phyloP scores from a whole-genome alignment of 1,139 yeast genomes.

The Williopsis jadinii region DNA sequence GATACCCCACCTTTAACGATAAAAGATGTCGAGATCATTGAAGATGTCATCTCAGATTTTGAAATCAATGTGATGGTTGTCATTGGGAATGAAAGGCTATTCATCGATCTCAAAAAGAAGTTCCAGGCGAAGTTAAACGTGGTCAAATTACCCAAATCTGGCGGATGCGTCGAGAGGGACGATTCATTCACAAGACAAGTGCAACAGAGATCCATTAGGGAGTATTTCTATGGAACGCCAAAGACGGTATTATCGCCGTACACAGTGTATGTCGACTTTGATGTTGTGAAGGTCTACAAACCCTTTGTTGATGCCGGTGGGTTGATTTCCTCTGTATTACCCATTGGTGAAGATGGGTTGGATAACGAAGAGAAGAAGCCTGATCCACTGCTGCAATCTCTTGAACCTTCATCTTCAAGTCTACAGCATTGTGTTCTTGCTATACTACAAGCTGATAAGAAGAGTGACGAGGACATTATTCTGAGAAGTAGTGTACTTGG shows the following conservation, averaged over 20 bases:
- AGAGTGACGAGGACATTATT: constrained; percentile 44
- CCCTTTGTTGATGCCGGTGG: constrained; percentile 26
- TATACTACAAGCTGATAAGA: constrained; percentile 54
- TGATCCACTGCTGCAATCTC: constrained; percentile 23
- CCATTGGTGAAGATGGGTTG: constrained; percentile 31
- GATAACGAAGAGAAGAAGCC: constrained; percentile 14
- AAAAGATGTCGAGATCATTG: constrained; percentile 33
- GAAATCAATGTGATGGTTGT: constrained; percentile 51
- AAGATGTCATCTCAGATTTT: constrained; percentile 55
- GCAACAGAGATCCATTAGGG: constrained; percentile 74
- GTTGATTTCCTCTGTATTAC: constrained; percentile 30
- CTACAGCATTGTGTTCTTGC: constrained; percentile 73
- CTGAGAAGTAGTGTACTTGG: constrained; percentile 62
- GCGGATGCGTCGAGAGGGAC: constrained; percentile 71
- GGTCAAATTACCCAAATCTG: constrained; percentile 61
- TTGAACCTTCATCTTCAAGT: constrained; percentile 46
- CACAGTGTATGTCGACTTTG: constrained; percentile 48
- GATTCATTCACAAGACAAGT: constrained; percentile 59
- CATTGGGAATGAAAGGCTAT: constrained; percentile 58
- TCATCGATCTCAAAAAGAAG: constrained; percentile 55
- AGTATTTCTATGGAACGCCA: constrained; percentile 80
- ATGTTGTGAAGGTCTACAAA: constrained; percentile 42
- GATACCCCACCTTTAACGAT: constrained; percentile 66
- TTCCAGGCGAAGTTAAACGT: constrained; percentile 37
- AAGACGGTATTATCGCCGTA: constrained; percentile 71